Evolutionary conservation across 345 rosid genomes (phyloP).

Genomic region (Brassica nigra): DNA sequence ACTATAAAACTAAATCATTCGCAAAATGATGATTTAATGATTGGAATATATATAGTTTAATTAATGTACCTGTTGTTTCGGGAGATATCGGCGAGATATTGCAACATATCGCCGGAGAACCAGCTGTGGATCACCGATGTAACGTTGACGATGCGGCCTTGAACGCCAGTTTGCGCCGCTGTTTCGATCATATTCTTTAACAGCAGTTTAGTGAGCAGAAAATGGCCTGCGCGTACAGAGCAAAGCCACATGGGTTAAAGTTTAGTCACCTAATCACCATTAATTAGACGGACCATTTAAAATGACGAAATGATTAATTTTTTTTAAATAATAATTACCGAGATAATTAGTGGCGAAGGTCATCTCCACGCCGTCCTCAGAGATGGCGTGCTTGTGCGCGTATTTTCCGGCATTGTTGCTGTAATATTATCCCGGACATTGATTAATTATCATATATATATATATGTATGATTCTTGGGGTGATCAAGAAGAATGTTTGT

Average conservation of each 20-base stretch:
- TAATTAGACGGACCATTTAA: background rate
- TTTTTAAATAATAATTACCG: constrained; percentile 16
- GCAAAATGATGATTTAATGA: constrained; percentile 28
- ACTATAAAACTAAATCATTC: background rate
- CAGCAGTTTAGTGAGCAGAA: constrained; percentile 71
- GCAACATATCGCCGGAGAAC: constrained; percentile 81
- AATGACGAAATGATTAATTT: background rate
- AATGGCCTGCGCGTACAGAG: constrained; percentile 49
- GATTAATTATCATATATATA: background rate
- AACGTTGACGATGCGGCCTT: constrained; percentile 85
- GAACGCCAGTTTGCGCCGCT: constrained; percentile 59
- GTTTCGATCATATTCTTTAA: constrained; percentile 69
- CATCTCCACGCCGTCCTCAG: constrained; percentile 97
- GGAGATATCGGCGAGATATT: constrained; percentile 67
- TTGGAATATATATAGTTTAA: constrained; percentile 14
- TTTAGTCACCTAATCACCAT: background rate
- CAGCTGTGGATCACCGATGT: constrained; percentile 80
- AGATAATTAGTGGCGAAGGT: constrained; percentile 91
- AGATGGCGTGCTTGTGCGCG: constrained; percentile 72
- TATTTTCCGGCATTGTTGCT: constrained; percentile 93
- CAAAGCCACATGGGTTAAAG: background rate
- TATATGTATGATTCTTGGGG: background rate
- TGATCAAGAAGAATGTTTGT: background rate
- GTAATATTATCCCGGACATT: background rate
- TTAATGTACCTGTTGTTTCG: constrained; percentile 54